Evolutionary conservation across 768 basidiomycete genomes (phyloP).

Genomic region (Suillus luteus): DNA sequence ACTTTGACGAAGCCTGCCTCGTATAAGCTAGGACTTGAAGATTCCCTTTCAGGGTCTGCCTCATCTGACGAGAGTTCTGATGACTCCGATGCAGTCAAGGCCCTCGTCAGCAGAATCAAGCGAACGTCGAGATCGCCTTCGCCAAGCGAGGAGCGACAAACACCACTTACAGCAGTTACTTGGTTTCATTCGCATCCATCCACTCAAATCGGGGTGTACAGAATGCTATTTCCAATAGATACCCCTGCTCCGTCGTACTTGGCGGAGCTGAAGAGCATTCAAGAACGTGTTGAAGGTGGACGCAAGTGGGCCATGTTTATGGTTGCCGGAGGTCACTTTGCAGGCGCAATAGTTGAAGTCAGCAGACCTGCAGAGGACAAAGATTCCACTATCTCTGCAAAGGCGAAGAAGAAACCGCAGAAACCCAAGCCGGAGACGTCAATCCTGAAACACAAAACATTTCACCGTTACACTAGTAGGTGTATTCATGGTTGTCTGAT

Average conservation of each 20-base stretch:
- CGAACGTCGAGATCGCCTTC: constrained; percentile 47
- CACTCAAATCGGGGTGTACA: constrained; percentile 91
- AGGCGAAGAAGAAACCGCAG: constrained; percentile 56
- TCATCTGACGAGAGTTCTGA: constrained; percentile 63
- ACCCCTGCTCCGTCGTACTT: constrained; percentile 51
- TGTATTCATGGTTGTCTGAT: constrained; percentile 16
- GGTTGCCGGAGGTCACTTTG: constrained; percentile 98
- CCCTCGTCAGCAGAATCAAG: constrained; percentile 65
- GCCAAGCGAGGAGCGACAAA: constrained; percentile 42
- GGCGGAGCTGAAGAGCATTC: constrained; percentile 64
- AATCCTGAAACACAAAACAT: constrained; percentile 89
- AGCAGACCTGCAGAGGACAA: constrained; percentile 52
- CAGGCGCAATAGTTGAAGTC: constrained; percentile 83
- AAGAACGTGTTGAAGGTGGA: constrained; percentile 52
- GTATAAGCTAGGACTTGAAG: constrained; percentile 59
- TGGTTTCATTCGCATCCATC: constrained; percentile 91
- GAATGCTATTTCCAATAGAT: constrained; percentile 62
- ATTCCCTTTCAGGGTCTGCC: constrained; percentile 91
- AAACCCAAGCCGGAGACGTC: constrained; percentile 78
- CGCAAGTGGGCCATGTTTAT: constrained; percentile 94
- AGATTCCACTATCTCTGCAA: constrained; percentile 36
- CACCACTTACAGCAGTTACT: constrained; percentile 66
- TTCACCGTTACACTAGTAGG: constrained; percentile 97
- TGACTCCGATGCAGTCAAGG: constrained; percentile 66
- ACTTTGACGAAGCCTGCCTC: not conserved